A percentile compares a stretch with the other conserved stretches of the same genome.
phyloP scores from a whole-genome alignment of 1,284 basidiomycete genomes.

The Singerocomus inundabilis region DNA sequence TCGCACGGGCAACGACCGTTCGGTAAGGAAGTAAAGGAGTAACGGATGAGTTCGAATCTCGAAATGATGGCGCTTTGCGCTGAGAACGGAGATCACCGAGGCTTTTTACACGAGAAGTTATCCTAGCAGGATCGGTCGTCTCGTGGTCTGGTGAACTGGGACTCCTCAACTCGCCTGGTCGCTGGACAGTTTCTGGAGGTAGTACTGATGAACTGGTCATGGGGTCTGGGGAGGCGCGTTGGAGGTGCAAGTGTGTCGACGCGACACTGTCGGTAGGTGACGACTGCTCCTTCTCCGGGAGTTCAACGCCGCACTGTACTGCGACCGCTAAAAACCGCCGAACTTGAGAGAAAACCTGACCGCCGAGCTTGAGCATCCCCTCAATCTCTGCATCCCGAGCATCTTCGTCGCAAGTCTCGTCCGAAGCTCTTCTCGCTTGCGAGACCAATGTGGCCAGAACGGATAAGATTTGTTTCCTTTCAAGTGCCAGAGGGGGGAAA shows the following conservation, averaged over 20 bases:
- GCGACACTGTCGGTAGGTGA: conserved; percentile 35
- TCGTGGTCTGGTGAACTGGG: conserved; percentile 22
- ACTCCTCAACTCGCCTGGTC: conserved; percentile 13
- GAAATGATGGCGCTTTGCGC: conserved; percentile 27
- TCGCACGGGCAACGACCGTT: conserved; percentile 25
- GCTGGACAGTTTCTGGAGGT: conserved; percentile 6
- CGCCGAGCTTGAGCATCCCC: conserved; percentile 70
- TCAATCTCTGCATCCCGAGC: conserved; percentile 60
- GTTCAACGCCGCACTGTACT: conserved; percentile 74
- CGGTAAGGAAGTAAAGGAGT: conserved; percentile 37
- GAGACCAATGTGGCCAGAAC: conserved; percentile 83
- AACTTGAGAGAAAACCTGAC: conserved; percentile 72
- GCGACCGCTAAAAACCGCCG: conserved; percentile 72
- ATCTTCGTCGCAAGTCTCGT: conserved; percentile 48
- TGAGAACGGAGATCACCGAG: conserved; percentile 51
- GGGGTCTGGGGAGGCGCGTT: conserved; percentile 17
- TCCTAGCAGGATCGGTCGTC: conserved; percentile 29
- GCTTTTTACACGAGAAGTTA: conserved; percentile 49
- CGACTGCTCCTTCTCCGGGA: conserved; percentile 55
- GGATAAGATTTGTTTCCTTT: conserved; percentile 81
- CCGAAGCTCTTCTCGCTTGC: conserved; percentile 78
- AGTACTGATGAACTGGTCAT: conserved; percentile 16
- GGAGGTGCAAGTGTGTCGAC: conserved; percentile 31
- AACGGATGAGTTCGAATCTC: conserved; percentile 33
- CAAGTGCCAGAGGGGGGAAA: conserved; percentile 67